These are phyloP conservation scores for Phytophthora sansomeana DNA, from an alignment of 352 stramenopile species.

Conservation along the genomic window DNA sequence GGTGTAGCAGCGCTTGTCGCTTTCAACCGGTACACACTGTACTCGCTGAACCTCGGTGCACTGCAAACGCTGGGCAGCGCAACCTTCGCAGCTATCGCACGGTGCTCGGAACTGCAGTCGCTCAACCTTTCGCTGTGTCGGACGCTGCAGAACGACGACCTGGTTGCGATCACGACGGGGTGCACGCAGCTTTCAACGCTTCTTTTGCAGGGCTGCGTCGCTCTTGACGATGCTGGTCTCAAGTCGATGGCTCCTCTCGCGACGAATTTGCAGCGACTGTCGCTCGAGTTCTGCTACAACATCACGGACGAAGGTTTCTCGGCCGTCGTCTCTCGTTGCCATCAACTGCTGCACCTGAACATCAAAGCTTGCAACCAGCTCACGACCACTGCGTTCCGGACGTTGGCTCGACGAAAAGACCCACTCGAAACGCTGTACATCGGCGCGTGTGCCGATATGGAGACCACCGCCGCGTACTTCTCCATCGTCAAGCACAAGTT, in stretches of 20 bases:
- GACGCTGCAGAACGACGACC: conserved; percentile 60
- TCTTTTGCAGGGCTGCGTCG: conserved; percentile 67
- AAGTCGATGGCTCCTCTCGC: conserved; percentile 47
- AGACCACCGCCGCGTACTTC: conserved; percentile 68
- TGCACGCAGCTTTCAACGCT: conserved; percentile 59
- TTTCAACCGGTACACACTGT: conserved; percentile 58
- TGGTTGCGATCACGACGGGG: conserved; percentile 50
- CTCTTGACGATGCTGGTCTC: conserved; percentile 71
- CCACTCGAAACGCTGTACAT: conserved; percentile 68
- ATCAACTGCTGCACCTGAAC: conserved; percentile 75
- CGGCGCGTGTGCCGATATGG: conserved; percentile 70
- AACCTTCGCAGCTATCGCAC: conserved; percentile 70
- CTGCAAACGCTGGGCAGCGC: conserved; percentile 58
- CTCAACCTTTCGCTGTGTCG: conserved; percentile 86
- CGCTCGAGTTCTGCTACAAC: conserved; percentile 91
- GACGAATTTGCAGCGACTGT: conserved; percentile 58
- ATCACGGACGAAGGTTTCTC: conserved; percentile 78
- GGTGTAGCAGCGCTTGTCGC: conserved; percentile 57
- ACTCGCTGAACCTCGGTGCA: conserved; percentile 64
- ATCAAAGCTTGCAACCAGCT: conserved; percentile 90
- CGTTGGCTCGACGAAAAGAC: conserved; percentile 49
- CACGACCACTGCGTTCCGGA: conserved; percentile 62
- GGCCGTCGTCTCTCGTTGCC: conserved; percentile 58
- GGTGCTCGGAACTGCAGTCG: conserved; percentile 52
- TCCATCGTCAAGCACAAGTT: conserved; percentile 70